Percentiles rank a stretch among this genome's conserved stretches.
Conservation (phyloP, 1,139 yeast genomes). For the Kazachstania sp. region DNA sequence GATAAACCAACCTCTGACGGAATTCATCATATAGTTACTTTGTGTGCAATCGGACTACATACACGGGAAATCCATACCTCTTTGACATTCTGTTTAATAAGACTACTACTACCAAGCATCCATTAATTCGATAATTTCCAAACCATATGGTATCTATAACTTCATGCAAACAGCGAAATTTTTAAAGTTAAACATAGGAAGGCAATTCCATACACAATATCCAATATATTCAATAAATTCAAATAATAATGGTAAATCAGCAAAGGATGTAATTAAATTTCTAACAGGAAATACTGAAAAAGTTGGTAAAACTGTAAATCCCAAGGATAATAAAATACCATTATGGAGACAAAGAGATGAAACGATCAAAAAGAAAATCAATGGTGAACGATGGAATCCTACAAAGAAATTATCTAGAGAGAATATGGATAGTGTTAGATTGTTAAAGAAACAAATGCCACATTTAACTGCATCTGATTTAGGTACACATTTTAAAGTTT, state of each 20-base stretch:
- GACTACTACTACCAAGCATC: neutral
- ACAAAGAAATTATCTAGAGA: constrained; percentile 57
- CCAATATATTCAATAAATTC: neutral
- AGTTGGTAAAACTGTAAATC: constrained; percentile 2
- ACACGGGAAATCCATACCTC: too few relatives aligned
- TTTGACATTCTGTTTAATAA: too few relatives aligned
- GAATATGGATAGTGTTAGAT: constrained; percentile 58
- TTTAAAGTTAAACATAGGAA: neutral
- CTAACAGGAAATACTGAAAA: constrained; percentile 7
- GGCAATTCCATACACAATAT: neutral
- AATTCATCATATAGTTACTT: too few relatives aligned
- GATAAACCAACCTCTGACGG: too few relatives aligned
- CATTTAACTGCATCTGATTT: constrained; percentile 50
- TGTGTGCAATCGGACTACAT: too few relatives aligned
- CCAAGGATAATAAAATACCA: constrained; percentile 33
- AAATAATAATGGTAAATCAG: constrained; percentile 8
- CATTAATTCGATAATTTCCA: neutral
- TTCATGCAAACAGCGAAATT: too few relatives aligned
- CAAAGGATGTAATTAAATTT: constrained; percentile 11
- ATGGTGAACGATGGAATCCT: constrained; percentile 59
- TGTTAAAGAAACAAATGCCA: constrained; percentile 50
- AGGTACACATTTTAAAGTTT: constrained; percentile 56
- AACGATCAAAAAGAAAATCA: constrained; percentile 52
- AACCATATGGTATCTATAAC: too few relatives aligned
- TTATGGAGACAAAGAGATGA: constrained; percentile 64